Evolutionary conservation across 1,284 basidiomycete genomes (phyloP).

Genomic region (Leccinum pachyderme): DNA sequence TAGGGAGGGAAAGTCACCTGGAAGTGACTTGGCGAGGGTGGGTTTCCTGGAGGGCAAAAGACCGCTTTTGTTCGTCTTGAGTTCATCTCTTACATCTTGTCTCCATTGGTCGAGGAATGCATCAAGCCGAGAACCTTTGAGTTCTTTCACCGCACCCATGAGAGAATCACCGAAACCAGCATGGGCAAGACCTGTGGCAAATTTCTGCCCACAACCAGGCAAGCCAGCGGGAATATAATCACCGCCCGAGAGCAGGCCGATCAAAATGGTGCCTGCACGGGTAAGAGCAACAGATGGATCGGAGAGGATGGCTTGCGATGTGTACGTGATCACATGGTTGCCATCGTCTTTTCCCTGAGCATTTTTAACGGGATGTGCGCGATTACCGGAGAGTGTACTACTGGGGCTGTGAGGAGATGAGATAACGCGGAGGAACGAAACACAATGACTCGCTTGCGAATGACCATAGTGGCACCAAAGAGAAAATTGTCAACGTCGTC

Average conservation of each 20-base stretch:
- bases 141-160: constrained; percentile 55
- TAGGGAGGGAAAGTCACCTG: constrained; percentile 61
- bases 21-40: constrained; percentile 59
- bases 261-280: constrained; percentile 77
- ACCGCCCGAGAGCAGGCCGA: constrained; percentile 85
- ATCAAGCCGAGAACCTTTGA: constrained; percentile 45
- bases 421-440: not conserved
- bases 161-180: constrained; percentile 73
- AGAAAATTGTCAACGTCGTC: constrained; percentile 94
- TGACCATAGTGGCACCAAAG: constrained; percentile 82
- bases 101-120: constrained; percentile 66
- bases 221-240: constrained; percentile 83
- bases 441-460: constrained; percentile 61
- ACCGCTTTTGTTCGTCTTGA: constrained; percentile 67
- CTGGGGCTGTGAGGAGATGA: constrained; percentile 53
- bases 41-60: constrained; percentile 57
- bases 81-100: constrained; percentile 60
- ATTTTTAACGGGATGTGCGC: constrained; percentile 57
- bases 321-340: constrained; percentile 71
- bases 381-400: constrained; percentile 69
- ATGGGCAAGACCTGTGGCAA: constrained; percentile 65
- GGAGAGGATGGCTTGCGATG: constrained; percentile 48
- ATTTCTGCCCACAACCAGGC: constrained; percentile 58
- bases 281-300: constrained; percentile 61
- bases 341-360: constrained; percentile 68